Conservation (phyloP, 164 flowering plant genomes). For the Umbilicus rupestris region DNA sequence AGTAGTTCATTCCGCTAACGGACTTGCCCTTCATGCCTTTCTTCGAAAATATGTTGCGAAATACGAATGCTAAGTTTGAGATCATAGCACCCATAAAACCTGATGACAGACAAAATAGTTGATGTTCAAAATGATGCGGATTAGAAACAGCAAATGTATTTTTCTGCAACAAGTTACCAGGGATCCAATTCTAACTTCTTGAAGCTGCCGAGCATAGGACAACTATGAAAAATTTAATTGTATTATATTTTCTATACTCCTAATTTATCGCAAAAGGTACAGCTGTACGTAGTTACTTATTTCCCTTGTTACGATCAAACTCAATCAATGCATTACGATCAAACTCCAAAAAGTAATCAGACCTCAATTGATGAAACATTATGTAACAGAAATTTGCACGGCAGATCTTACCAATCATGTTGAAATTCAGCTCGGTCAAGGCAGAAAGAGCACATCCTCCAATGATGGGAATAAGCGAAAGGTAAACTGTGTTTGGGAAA, state of each 20-base stretch:
- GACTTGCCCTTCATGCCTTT: constrained; percentile 34
- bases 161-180: no score
- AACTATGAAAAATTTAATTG: neutral
- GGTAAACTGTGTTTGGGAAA: constrained; percentile 46
- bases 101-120: constrained; percentile 14
- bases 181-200: neutral
- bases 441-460: constrained; percentile 77
- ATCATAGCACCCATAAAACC: constrained; percentile 35
- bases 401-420: constrained; percentile 53
- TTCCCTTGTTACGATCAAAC: neutral
- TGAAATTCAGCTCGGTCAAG: constrained; percentile 71
- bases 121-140: constrained; percentile 1
- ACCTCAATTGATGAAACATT: neutral
- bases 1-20: constrained; percentile 33
- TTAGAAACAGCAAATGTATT: no score
- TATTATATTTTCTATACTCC: neutral
- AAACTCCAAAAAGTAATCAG: neutral
- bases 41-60: constrained; percentile 32
- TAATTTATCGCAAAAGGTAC: no score
- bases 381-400: neutral
- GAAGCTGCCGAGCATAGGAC: neutral
- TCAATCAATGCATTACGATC: neutral
- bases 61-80: constrained; percentile 32
- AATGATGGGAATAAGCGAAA: constrained; percentile 64
- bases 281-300: no score